Evolutionary conservation across 768 basidiomycete genomes (phyloP).

Genomic region (Suillus subluteus): DNA sequence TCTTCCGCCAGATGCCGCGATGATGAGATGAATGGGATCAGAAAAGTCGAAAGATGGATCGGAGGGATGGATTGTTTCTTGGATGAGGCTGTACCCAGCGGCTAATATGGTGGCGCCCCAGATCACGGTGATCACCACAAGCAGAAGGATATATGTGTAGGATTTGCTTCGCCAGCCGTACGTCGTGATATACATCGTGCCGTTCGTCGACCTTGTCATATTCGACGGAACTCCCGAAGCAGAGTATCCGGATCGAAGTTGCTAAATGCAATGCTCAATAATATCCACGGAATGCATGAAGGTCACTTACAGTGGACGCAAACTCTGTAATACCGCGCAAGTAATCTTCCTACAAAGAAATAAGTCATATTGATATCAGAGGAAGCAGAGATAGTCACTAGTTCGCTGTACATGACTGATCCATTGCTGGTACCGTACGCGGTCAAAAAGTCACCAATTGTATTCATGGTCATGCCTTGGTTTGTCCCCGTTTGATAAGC

Average conservation of each 20-base stretch:
- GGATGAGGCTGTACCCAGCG: constrained; percentile 7
- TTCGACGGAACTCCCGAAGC: constrained; percentile 5
- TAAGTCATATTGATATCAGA: neutral
- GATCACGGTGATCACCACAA: constrained; percentile 6
- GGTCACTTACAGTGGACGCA: constrained; percentile 9
- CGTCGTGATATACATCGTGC: constrained; percentile 11
- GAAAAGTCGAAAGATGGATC: constrained; percentile 12
- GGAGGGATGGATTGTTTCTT: neutral
- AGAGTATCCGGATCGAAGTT: constrained; percentile 14
- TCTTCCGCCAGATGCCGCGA: constrained; percentile 7
- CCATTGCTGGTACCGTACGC: neutral
- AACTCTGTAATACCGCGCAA: constrained; percentile 15
- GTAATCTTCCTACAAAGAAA: constrained; percentile 12
- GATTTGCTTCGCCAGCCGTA: constrained; percentile 8
- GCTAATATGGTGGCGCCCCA: neutral
- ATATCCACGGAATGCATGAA: neutral
- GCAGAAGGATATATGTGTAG: constrained; percentile 6
- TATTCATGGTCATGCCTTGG: constrained; percentile 1
- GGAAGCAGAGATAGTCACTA: neutral
- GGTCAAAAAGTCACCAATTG: constrained; percentile 11
- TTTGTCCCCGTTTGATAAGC: neutral
- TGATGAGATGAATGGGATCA: constrained; percentile 7
- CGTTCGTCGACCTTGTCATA: constrained; percentile 5
- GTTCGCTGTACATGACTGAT: neutral
- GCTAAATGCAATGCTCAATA: neutral